Conservation (phyloP, 2,329 filamentous ascomycete species). For the Sarocladium oryzae region DNA sequence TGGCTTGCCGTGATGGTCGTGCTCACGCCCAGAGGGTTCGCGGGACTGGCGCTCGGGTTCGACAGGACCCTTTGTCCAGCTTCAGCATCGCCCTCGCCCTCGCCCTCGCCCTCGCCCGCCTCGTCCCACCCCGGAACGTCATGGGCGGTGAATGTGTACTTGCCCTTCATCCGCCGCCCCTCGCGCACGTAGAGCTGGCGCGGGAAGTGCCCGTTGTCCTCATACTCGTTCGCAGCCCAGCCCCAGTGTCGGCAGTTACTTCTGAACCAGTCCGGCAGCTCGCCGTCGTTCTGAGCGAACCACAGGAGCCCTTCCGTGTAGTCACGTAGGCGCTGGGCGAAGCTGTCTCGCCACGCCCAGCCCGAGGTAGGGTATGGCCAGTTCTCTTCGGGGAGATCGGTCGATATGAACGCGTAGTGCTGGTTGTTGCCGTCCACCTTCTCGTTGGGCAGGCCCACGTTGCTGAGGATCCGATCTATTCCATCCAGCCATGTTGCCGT, state of each 20-base stretch:
- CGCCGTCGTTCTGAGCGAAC: conserved; percentile 5
- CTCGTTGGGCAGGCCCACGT: not conserved
- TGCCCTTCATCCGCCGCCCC: conserved; percentile 2
- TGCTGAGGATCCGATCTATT: not conserved
- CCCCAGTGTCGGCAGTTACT: conserved; percentile 2
- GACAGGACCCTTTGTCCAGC: not conserved
- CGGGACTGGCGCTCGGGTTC: not conserved
- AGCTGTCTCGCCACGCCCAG: conserved; percentile 1
- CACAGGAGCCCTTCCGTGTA: conserved; percentile 3
- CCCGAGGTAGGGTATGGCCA: conserved; percentile 6
- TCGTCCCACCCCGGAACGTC: not conserved
- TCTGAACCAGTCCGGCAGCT: conserved; percentile 2
- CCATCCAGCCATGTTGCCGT: not conserved
- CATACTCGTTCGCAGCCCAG: not conserved
- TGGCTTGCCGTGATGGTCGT: conserved; percentile 5
- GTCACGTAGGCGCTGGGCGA: not conserved
- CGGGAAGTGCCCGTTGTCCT: conserved; percentile 4
- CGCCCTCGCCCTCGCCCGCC: too few species aligned
- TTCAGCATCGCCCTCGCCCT: not conserved
- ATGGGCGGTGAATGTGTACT: conserved; percentile 4
- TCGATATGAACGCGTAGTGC: conserved; percentile 8
- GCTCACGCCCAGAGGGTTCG: not conserved
- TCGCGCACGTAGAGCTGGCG: conserved; percentile 9
- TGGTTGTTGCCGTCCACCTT: conserved; percentile 8
- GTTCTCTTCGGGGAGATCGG: conserved; percentile 8